Evolutionary conservation across 306 rosid species (phyloP).

Genomic region (Pachyrhizus erosus): DNA sequence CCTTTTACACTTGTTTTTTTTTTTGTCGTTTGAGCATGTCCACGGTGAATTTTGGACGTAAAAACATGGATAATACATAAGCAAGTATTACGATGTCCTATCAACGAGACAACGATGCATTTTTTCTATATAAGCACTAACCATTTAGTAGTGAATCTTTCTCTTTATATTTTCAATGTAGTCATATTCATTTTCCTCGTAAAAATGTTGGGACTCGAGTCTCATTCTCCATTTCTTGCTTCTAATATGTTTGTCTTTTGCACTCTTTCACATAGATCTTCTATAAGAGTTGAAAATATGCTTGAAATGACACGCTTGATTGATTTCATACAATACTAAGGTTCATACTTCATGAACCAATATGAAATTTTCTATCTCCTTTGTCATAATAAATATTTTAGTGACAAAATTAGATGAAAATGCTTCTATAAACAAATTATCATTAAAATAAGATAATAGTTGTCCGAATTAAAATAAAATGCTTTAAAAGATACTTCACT

Average conservation of each 20-base stretch:
- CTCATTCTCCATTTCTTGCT: background rate
- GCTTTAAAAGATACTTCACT: background rate
- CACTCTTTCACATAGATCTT: background rate
- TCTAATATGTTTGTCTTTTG: background rate
- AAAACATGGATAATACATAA: no score
- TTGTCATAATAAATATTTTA: background rate
- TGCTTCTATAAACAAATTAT: background rate
- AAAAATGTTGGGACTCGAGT: background rate
- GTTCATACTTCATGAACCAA: background rate
- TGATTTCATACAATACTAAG: background rate
- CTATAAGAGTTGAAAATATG: background rate
- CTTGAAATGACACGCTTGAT: background rate
- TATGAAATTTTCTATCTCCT: background rate
- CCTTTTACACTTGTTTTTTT: no score
- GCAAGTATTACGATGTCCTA: background rate
- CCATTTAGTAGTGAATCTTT: background rate
- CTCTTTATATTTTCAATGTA: background rate
- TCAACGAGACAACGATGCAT: background rate
- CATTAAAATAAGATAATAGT: no score
- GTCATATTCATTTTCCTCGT: background rate
- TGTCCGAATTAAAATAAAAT: no score
- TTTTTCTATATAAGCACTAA: background rate
- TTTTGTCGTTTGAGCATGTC: background rate
- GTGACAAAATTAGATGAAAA: background rate
- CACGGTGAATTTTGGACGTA: background rate